Evolutionary conservation across 495 filamentous ascomycete genomes (phyloP), one percentile per base, ranked within the genome.

Genomic region (Extremus antarcticus): DNA sequence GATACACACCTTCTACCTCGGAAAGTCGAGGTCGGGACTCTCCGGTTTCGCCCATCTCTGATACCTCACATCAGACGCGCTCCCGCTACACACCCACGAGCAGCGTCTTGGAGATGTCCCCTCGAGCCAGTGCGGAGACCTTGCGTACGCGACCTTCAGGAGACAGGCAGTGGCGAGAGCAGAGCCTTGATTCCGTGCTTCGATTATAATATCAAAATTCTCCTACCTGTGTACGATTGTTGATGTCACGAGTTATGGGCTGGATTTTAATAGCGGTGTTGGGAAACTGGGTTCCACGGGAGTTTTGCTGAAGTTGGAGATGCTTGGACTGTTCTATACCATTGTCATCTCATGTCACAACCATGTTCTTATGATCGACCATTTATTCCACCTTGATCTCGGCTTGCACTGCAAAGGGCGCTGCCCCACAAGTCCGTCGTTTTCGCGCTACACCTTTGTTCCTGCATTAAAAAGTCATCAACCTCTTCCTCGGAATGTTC

Each of bases 101-200:
- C 41, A 70, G 68, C 39, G 55, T 70, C 16, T 41, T 64, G 40
- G 65, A 66, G 22, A 55, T 65, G 35, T 66, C 63, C 41, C 63
- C 65, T 15, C 43, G 68, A 22, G 50, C 56, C 20, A 70, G 68
- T 48, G 59, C 47, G 35, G 68, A 70, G 46, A 70, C 68, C n/a
- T 35, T 69, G 50, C 38, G 62, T 38, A 65, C 59, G 8, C 41
- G 41, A 17, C 41, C 41, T n/a, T 45, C 41, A 3, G 16, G 41
- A 17, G 41, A 45, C 29, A 35, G 29, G 29, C 29, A 35, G 29
- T 35, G 29, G 4, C 29, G 29, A 13, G 29, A 13, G 29, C 29
- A 35, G 29, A 35, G 29, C 29, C 29, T 35, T 4, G 29, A 35
- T 35, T 35, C 29, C 13, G 29, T 35, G 4, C 13, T 35, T 4